These are phyloP conservation scores for Aspergillus sp. DNA, from an alignment of 2,329 filamentous ascomycete genomes.

Conservation along the genomic window DNA sequence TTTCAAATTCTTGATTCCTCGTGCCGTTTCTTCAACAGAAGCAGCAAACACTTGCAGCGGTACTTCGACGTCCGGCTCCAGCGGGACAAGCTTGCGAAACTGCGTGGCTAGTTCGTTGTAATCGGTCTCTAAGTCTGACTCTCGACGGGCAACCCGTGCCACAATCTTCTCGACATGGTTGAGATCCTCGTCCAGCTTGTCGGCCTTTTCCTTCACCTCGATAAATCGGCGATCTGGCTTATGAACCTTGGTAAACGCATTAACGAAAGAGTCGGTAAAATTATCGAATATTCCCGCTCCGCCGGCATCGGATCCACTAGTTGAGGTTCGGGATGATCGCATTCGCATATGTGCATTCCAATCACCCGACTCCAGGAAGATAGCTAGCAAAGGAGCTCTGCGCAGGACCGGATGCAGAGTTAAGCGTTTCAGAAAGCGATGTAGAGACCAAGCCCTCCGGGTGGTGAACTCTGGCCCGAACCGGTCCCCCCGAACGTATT, in stretches of 20 bases:
- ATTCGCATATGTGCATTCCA: slow-evolving; percentile 96
- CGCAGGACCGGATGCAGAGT: slow-evolving; percentile 87
- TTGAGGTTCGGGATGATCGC: slow-evolving; percentile 66
- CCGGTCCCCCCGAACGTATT: slow-evolving; percentile 93
- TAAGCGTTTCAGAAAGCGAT: slow-evolving; percentile 84
- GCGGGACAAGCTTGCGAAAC: slow-evolving; percentile 86
- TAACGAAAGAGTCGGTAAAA: slow-evolving; percentile 94
- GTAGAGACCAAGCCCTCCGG: slow-evolving; percentile 82
- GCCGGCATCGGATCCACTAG: slow-evolving; percentile 41
- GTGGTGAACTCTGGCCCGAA: slow-evolving; percentile 92
- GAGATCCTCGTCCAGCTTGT: slow-evolving; percentile 93
- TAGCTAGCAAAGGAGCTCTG: slow-evolving; percentile 76
- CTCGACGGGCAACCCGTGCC: slow-evolving; percentile 80
- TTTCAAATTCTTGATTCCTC: slow-evolving; percentile 75
- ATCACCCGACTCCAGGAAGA: slow-evolving; percentile 87
- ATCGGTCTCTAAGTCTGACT: slow-evolving; percentile 83
- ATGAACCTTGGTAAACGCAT: slow-evolving; percentile 94
- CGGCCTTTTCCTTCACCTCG: slow-evolving; percentile 86
- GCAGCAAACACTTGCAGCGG: slow-evolving; percentile 83
- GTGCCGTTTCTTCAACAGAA: slow-evolving; percentile 78
- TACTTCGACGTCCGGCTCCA: slow-evolving; percentile 83
- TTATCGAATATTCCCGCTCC: slow-evolving; percentile 80
- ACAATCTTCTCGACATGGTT: slow-evolving; percentile 95
- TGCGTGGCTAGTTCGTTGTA: slow-evolving; percentile 88
- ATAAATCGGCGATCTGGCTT: slow-evolving; percentile 93